Percentiles rank a stretch among this genome's conserved stretches.
These are phyloP conservation scores for Phytopythium helicoides DNA, from an alignment of 352 stramenopile species.

Conservation along the genomic window DNA sequence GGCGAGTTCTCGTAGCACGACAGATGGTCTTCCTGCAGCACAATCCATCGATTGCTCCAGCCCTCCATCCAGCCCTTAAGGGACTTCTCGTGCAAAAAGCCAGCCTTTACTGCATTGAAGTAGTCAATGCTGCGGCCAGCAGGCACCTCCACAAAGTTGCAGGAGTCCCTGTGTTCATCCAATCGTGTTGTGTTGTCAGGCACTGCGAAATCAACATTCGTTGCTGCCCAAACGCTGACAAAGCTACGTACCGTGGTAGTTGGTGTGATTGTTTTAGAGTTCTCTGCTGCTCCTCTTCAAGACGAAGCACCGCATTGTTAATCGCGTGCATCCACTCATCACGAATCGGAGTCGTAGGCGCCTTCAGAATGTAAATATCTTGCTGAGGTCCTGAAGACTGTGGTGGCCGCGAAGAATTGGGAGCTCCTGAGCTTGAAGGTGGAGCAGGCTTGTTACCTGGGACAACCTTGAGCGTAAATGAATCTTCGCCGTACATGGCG, in stretches of 20 bases:
- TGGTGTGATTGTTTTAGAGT: too few species aligned
- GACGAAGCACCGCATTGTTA: constrained; percentile 34
- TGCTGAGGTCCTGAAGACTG: constrained; percentile 18
- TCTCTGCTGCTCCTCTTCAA: not conserved
- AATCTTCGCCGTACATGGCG: constrained; percentile 74
- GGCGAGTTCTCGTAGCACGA: constrained; percentile 83
- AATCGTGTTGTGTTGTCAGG: constrained; percentile 13
- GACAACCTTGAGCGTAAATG: constrained; percentile 77
- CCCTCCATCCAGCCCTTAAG: constrained; percentile 82
- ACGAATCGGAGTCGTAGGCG: constrained; percentile 54
- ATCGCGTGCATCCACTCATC: constrained; percentile 70
- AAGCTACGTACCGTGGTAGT: too few species aligned
- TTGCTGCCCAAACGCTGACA: too few species aligned
- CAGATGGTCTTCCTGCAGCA: constrained; percentile 72
- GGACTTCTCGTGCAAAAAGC: constrained; percentile 71
- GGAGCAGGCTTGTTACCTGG: constrained; percentile 28
- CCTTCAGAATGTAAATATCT: constrained; percentile 56
- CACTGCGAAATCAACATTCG: too few species aligned
- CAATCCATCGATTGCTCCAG: constrained; percentile 78
- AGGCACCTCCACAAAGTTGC: constrained; percentile 54
- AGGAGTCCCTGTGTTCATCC: constrained; percentile 12
- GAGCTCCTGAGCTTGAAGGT: constrained; percentile 9
- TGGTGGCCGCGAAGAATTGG: constrained; percentile 7
- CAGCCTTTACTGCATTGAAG: constrained; percentile 73
- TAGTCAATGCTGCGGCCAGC: constrained; percentile 69